Conservation (phyloP, 805 yeast species). For the Candida lessepsii region DNA sequence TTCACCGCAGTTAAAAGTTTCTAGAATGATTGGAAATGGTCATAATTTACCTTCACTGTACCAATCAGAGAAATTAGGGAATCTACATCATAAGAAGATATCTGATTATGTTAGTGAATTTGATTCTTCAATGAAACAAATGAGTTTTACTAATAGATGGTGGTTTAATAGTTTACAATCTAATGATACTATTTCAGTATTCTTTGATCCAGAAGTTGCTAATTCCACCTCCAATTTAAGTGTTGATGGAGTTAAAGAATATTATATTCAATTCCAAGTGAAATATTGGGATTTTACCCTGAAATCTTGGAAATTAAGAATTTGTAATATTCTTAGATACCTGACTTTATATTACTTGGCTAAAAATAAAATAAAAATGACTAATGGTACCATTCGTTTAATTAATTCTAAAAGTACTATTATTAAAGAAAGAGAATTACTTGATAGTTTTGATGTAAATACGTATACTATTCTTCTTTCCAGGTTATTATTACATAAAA, state of each 20-base stretch:
- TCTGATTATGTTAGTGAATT: conserved; percentile 32
- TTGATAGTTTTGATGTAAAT: conserved; percentile 32
- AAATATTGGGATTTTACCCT: conserved; percentile 26
- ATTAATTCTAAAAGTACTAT: conserved; percentile 20
- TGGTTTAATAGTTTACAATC: conserved; percentile 22
- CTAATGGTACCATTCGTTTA: conserved; percentile 16
- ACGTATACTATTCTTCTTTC: conserved; percentile 31
- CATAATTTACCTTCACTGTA: conserved; percentile 35
- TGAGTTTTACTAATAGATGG: conserved; percentile 41
- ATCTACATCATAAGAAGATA: conserved; percentile 27
- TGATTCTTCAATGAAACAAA: conserved; percentile 31
- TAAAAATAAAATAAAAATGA: conserved; percentile 16
- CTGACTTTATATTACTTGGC: conserved; percentile 25
- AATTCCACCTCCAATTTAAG: conserved; percentile 20
- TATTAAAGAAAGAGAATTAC: conserved; percentile 25
- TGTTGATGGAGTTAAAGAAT: conserved; percentile 21
- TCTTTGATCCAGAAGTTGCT: conserved; percentile 33
- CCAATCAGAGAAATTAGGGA: conserved; percentile 19
- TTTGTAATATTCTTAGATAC: conserved; percentile 29
- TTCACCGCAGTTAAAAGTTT: conserved; percentile 32
- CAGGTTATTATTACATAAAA: conserved; percentile 32
- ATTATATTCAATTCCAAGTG: conserved; percentile 32
- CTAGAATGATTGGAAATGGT: conserved; percentile 31
- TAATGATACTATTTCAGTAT: conserved; percentile 27
- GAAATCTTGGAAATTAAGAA: conserved; percentile 24